These are phyloP conservation scores for Pinus albicaulis DNA, from an alignment of 75 land plant species.

Conservation along the genomic window DNA sequence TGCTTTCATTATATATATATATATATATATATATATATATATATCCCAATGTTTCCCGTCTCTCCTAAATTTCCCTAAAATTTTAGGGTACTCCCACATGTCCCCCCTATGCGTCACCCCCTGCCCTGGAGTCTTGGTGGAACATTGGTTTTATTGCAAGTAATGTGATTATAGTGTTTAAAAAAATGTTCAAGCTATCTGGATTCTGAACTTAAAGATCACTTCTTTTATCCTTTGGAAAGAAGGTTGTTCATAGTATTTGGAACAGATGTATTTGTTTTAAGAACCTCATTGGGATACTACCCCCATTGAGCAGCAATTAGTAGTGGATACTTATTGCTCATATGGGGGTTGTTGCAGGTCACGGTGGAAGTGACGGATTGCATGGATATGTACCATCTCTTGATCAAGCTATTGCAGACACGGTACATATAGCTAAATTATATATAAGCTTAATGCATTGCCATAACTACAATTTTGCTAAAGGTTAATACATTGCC, in stretches of 20 bases:
- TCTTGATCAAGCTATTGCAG: conserved; percentile 89
- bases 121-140: too few relatives aligned
- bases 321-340: conserved; percentile 13
- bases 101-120: too few relatives aligned
- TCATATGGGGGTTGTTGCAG: conserved; percentile 21
- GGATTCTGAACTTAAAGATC: conserved; percentile 3
- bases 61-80: too few relatives aligned
- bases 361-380: conserved; percentile 99
- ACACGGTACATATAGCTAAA: conserved; percentile 53
- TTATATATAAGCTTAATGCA: background rate
- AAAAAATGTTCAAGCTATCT: background rate
- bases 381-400: conserved; percentile 98
- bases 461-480: background rate
- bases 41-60: too few relatives aligned
- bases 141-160: background rate
- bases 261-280: background rate
- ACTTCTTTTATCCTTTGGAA: background rate
- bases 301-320: too few relatives aligned
- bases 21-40: too few relatives aligned
- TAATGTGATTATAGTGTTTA: background rate
- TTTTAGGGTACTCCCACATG: too few relatives aligned
- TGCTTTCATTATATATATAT: too few relatives aligned
- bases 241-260: background rate
- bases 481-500: background rate
- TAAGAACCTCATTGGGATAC: too few relatives aligned